These are phyloP conservation scores for Chrysophaeum taylorii DNA, from an alignment of 352 stramenopile species.

Conservation along the genomic window DNA sequence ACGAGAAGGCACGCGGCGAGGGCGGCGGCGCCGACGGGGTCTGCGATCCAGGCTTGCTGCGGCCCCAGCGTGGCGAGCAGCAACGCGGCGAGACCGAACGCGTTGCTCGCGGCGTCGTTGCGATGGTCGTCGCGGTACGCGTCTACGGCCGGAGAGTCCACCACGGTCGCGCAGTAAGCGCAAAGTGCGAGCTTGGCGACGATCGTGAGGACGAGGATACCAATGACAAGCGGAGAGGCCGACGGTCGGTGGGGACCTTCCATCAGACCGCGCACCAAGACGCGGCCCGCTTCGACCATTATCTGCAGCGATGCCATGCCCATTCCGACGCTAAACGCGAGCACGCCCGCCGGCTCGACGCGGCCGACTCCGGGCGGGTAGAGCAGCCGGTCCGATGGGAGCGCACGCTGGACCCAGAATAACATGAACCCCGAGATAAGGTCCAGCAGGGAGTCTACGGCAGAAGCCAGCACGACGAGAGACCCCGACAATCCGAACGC, in stretches of 20 bases:
- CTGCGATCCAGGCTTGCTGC: conserved; percentile 66
- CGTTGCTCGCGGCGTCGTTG: conserved; percentile 90
- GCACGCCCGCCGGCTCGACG: conserved; percentile 84
- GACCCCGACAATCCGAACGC: too few relatives aligned
- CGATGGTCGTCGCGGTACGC: conserved; percentile 79
- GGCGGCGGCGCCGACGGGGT: conserved; percentile 80
- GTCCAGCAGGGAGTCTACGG: conserved; percentile 84
- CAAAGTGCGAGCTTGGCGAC: conserved; percentile 64
- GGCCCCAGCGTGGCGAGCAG: conserved; percentile 35
- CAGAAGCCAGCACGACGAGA: conserved; percentile 79
- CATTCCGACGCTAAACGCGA: conserved; percentile 92
- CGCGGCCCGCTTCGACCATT: conserved; percentile 77
- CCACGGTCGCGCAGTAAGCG: conserved; percentile 44
- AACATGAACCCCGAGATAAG: conserved; percentile 81
- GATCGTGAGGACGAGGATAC: conserved; percentile 61
- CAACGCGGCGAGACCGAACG: conserved; percentile 70
- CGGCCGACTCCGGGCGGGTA: conserved; percentile 80
- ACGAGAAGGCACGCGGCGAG: conserved; percentile 92
- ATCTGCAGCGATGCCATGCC: conserved; percentile 88
- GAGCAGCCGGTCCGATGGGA: neutral
- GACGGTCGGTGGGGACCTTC: too few relatives aligned
- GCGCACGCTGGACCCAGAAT: conserved; percentile 60
- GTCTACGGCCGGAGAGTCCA: conserved; percentile 41
- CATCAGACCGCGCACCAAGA: too few relatives aligned
- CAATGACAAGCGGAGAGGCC: too few relatives aligned